Conservation (phyloP, 2,329 filamentous ascomycete species). For the Arthroderma sp. region DNA sequence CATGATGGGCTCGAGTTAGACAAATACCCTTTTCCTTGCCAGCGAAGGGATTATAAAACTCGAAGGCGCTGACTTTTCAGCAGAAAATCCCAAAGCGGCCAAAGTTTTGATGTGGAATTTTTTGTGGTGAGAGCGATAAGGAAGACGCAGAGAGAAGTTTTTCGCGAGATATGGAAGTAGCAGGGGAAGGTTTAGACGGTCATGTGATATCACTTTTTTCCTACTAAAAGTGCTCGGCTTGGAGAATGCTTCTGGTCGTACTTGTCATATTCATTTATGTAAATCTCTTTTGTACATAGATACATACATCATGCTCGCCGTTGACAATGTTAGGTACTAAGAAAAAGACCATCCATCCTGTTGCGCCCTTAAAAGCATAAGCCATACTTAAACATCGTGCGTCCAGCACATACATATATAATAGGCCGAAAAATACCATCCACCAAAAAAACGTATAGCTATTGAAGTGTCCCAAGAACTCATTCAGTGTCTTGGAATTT, state of each 20-base stretch:
- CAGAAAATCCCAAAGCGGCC: not conserved
- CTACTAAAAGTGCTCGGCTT: too few relatives aligned
- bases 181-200: slow-evolving; percentile 6
- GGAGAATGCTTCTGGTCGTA: too few relatives aligned
- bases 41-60: not conserved
- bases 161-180: slow-evolving; percentile 12
- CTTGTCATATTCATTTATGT: too few relatives aligned
- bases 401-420: too few relatives aligned
- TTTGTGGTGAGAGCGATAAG: slow-evolving; percentile 7
- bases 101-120: not conserved
- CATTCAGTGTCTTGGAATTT: slow-evolving; percentile 5
- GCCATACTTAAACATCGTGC: slow-evolving; percentile 1
- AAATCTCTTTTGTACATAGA: too few relatives aligned
- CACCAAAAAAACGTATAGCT: too few relatives aligned
- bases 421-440: not conserved
- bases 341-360: too few relatives aligned
- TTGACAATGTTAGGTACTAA: too few relatives aligned
- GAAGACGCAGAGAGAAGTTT: slow-evolving; percentile 11
- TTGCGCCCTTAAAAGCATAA: not conserved
- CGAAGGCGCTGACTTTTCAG: not conserved
- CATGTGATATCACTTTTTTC: not conserved
- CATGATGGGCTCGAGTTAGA: slow-evolving; percentile 28
- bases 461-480: not conserved
- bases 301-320: too few relatives aligned
- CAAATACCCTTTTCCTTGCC: not conserved